phyloP scores from a whole-genome alignment of 768 basidiomycete species.

The Leucocoprinus birnbaumii region DNA sequence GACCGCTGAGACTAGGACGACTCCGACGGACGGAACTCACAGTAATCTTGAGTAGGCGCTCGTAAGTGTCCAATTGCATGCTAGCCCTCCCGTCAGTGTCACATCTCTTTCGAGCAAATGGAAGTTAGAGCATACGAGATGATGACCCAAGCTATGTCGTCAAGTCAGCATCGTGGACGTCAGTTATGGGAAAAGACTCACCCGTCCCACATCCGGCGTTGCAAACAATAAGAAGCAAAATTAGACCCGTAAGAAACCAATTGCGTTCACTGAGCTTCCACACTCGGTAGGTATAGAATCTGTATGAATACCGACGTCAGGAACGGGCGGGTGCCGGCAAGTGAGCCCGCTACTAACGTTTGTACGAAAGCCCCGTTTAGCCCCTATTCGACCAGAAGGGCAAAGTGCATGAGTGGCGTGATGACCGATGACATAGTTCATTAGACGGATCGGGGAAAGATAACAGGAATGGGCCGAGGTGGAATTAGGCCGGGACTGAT shows the following conservation, averaged over 20 bases:
- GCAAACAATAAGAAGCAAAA: constrained; percentile 28
- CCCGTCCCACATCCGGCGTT: constrained; percentile 33
- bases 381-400: constrained; percentile 30
- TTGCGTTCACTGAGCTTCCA: constrained; percentile 44
- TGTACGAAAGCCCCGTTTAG: constrained; percentile 52
- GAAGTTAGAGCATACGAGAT: constrained; percentile 26
- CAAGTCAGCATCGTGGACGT: not conserved
- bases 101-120: not conserved
- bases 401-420: constrained; percentile 4
- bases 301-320: constrained; percentile 13
- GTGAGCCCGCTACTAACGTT: constrained; percentile 29
- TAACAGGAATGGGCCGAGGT: not conserved
- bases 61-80: constrained; percentile 35
- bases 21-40: constrained; percentile 20
- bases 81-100: constrained; percentile 16
- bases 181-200: constrained; percentile 14
- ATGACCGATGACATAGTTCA: not conserved
- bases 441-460: not conserved
- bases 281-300: constrained; percentile 48
- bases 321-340: not conserved
- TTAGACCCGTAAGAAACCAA: constrained; percentile 26
- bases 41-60: constrained; percentile 29
- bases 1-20: not conserved
- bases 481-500: not conserved
- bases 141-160: constrained; percentile 35